Conservation (phyloP, 2,329 filamentous ascomycete species). For the Colletotrichum spinosum region DNA sequence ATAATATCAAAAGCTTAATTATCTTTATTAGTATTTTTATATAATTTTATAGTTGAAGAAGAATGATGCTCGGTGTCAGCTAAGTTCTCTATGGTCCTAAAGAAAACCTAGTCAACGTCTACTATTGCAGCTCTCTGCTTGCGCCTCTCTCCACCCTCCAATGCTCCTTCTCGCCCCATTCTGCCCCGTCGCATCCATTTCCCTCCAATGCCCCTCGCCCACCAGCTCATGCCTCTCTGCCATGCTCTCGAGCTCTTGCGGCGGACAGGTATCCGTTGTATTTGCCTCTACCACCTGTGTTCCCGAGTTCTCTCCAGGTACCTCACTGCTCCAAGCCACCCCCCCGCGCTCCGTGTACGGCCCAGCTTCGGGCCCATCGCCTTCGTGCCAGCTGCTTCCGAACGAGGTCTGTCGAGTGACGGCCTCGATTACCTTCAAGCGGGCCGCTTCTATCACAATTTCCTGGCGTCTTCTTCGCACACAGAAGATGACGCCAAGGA, state of each 20-base stretch:
- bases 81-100: too few species aligned
- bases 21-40: too few species aligned
- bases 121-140: not conserved
- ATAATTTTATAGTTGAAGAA: too few species aligned
- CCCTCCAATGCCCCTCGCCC: conserved; percentile 46
- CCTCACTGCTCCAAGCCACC: conserved; percentile 16
- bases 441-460: conserved; percentile 39
- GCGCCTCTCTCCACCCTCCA: conserved; percentile 27
- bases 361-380: conserved; percentile 37
- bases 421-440: conserved; percentile 41
- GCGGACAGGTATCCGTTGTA: conserved; percentile 22
- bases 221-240: conserved; percentile 48
- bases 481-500: conserved; percentile 59
- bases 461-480: conserved; percentile 51
- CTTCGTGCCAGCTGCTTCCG: conserved; percentile 37
- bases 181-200: conserved; percentile 33
- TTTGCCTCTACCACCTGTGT: conserved; percentile 39
- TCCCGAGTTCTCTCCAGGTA: conserved; percentile 21
- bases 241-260: conserved; percentile 43
- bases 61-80: too few species aligned
- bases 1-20: too few species aligned
- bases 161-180: conserved; percentile 31
- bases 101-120: not conserved
- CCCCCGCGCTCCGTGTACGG: conserved; percentile 21
- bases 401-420: conserved; percentile 41